Base-by-base conservation (phyloP, 805 yeast genomes). In the Lachancea meyersii region DNA sequence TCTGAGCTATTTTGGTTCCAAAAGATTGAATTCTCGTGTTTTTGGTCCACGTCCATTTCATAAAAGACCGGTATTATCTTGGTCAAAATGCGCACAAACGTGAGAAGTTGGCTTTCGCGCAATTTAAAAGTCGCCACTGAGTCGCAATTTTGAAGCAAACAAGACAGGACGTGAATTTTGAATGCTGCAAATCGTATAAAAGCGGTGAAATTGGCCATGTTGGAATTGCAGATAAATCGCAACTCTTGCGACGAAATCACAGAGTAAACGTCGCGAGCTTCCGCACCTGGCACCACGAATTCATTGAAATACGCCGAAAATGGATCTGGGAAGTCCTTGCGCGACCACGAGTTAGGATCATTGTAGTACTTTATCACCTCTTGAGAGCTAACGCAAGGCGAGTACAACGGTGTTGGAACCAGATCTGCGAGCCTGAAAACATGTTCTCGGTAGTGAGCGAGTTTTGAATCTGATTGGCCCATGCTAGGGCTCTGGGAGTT, bases 401-500 rank as follows among this genome's bases (percentile, higher is more conserved):
- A 42, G 31, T 50, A 50, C 22, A 50, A 36, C 7, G 54, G 49
- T 11, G 48, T 44, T 13, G 45, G 41, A 18, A 44, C 48, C n/a
- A 72, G 68, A 35, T 75, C 79, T 4, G 77, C 74, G 21, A 86
- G 71, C 48, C 70, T 68, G 54, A 73, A 72, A 47, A 84, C 74
- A 53, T 79, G 86, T 53, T 73, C 73, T 57, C 76, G 79, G 60
- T 54, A 58, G 9, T 77, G 75, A 41, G 69, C 67, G 30, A 76
- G 64, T 54, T 73, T 81, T 19, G 89, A 84, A 44, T 84, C 91
- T n/a, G 81, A 68, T 24, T 81, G 75, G 32, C 82, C 88, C 95
- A 86, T 86, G 32, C 14, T 17, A 27, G 18, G 27, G 24, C 32
- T 30, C 11, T 17, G 19, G 8, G 32, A 30, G 8, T 10, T 28